Percentiles rank a stretch among this genome's conserved stretches.
These are phyloP conservation scores for Amylocarpus encephaloides DNA, from an alignment of 2,329 filamentous ascomycete species.

Conservation along the genomic window DNA sequence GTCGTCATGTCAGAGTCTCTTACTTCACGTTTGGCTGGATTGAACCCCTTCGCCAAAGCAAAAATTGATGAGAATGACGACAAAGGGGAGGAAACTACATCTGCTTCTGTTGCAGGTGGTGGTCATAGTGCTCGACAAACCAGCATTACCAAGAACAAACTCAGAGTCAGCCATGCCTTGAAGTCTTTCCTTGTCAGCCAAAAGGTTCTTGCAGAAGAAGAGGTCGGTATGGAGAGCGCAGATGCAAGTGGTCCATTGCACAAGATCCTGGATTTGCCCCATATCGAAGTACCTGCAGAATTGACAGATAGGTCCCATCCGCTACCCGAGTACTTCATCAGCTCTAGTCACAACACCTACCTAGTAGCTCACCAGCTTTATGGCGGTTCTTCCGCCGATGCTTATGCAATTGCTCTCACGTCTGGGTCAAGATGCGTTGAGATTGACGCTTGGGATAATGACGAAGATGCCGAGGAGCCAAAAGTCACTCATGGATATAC, in stretches of 20 bases:
- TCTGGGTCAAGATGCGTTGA: conserved; percentile 65
- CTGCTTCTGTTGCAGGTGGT: conserved; percentile 14
- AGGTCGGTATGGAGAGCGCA: conserved; percentile 36
- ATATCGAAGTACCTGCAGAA: conserved; percentile 49
- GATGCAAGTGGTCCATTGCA: conserved; percentile 41
- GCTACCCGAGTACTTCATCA: conserved; percentile 65
- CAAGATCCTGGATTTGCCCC: conserved; percentile 48
- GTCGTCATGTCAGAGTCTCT: neutral
- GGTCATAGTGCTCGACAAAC: conserved; percentile 28
- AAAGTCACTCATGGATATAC: conserved; percentile 68
- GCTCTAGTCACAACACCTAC: conserved; percentile 69
- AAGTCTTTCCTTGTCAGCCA: conserved; percentile 49
- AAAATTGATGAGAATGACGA: conserved; percentile 5
- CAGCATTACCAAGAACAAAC: conserved; percentile 43
- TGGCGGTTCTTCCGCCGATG: conserved; percentile 54
- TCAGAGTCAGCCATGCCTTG: conserved; percentile 54
- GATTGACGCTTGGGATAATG: conserved; percentile 67
- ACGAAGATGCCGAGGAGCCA: conserved; percentile 53
- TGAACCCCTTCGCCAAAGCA: conserved; percentile 3
- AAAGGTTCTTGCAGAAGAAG: conserved; percentile 41
- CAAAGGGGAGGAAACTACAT: conserved; percentile 1
- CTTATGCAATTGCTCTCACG: conserved; percentile 55
- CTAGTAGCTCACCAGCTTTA: conserved; percentile 63
- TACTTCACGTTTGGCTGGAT: neutral
- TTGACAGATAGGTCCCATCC: conserved; percentile 53